Conservation (phyloP, 805 yeast genomes). For the Starmerella bombi region DNA sequence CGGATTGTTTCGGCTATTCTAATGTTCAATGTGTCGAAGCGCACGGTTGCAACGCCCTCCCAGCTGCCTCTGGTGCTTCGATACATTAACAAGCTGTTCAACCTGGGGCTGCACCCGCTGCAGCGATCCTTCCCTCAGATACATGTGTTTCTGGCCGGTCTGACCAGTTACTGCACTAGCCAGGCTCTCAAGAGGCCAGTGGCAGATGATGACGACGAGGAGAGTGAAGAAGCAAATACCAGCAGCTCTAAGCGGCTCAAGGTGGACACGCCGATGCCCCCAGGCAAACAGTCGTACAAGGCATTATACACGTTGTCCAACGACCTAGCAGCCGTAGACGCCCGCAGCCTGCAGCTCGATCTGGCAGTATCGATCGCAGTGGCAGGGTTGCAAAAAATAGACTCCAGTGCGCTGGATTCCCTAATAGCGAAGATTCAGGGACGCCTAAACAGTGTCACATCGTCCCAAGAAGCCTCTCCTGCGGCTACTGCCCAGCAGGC, state of each 20-base stretch:
- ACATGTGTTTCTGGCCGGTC: conserved; percentile 22
- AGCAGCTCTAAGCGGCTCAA: conserved; percentile 22
- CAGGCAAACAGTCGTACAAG: conserved; percentile 34
- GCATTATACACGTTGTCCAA: conserved; percentile 45
- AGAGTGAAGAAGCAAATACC: conserved; percentile 18
- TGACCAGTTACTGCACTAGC: conserved; percentile 24
- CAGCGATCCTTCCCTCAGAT: conserved; percentile 20
- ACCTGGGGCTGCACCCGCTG: conserved; percentile 18
- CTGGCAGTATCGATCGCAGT: conserved; percentile 52
- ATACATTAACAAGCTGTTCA: conserved; percentile 19
- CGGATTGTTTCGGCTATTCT: conserved; percentile 48
- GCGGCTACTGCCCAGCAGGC: not conserved
- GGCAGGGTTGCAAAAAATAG: conserved; percentile 48
- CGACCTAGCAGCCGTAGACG: conserved; percentile 32
- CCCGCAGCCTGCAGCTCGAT: conserved; percentile 51
- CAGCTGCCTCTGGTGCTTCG: conserved; percentile 26
- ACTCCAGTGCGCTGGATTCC: conserved; percentile 40
- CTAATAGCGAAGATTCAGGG: conserved; percentile 59
- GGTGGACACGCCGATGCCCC: conserved; percentile 18
- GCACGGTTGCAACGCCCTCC: conserved; percentile 11
- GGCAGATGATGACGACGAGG: conserved; percentile 19
- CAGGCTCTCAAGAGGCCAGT: conserved; percentile 24
- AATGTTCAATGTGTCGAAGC: conserved; percentile 35
- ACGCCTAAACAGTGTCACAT: conserved; percentile 29
- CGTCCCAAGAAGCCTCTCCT: conserved; percentile 34